Evolutionary conservation across 352 stramenopile species (phyloP).

Genomic region (Pythium scleroteichum): DNA sequence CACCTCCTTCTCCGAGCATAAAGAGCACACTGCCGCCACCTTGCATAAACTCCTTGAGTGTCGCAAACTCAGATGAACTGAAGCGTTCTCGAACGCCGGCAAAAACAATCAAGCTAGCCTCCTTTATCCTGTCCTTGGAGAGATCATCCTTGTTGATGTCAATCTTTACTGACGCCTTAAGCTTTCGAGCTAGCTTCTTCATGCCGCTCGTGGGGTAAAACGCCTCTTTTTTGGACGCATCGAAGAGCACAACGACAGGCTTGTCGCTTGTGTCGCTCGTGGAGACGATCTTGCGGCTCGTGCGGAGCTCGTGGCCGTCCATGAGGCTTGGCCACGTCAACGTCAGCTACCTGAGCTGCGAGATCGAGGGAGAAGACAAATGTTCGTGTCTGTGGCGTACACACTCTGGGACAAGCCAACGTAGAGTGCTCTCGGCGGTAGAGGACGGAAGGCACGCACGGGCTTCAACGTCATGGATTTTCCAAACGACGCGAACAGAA

Average conservation of each 20-base stretch:
- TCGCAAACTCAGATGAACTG: conserved; percentile 83
- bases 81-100: conserved; percentile 89
- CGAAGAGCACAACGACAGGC: conserved; percentile 73
- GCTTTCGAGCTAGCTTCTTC: conserved; percentile 93
- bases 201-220: conserved; percentile 90
- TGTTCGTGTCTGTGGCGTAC: too few relatives aligned
- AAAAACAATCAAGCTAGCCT: conserved; percentile 89
- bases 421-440: too few relatives aligned
- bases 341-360: too few relatives aligned
- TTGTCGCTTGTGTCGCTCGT: conserved; percentile 15
- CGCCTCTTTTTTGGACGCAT: conserved; percentile 93
- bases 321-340: conserved; percentile 21
- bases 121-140: conserved; percentile 83
- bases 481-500: conserved; percentile 26
- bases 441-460: too few relatives aligned
- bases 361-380: too few relatives aligned
- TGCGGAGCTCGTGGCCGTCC: conserved; percentile 20
- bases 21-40: conserved; percentile 90
- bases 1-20: conserved; percentile 91
- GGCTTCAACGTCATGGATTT: not conserved
- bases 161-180: conserved; percentile 90
- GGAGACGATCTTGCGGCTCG: conserved; percentile 19
- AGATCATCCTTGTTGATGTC: conserved; percentile 95
- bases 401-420: too few relatives aligned
- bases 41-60: conserved; percentile 89